Evolutionary conservation across 169 alveolate species (phyloP), one percentile per base, ranked within the genome.

Genomic region (Plasmodium ovale): DNA sequence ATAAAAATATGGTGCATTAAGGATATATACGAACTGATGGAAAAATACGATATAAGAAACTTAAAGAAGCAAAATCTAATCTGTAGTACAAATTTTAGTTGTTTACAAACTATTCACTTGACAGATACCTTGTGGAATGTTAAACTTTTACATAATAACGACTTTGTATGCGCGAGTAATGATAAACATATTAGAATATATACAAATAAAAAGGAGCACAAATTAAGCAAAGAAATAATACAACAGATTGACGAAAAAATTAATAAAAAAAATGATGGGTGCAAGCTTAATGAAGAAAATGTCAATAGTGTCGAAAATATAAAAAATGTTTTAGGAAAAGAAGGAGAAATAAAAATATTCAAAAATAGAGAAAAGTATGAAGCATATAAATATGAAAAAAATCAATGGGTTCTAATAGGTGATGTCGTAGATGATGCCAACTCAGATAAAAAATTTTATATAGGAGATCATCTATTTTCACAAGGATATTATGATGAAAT

Each of bases 401-500:
- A 44, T 23, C 51, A 39, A 19, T 74, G 88, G 88, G 65, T 60
- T 23, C 51, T 74, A 16, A 74, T 74, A 12, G 88, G 88, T 33
- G 88, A 74, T 59, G 88, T 74, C 12, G 65, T 74, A 42, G 74
- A 74, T 39, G 91, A 69, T 65, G 44, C 21, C 14, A 84, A 59
- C 12, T 56, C 87, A 21, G 42, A 65, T 27, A 84, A 84, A 70
- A 84, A 69, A 49, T 84, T 70, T 19, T 84, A 84, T 56, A 71
- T 71, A 0, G 91, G 91, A 12, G 91, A 84, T 84, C 23, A 53
- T 35, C 7, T 70, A 69, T 84, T 84, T 37, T 1, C 53, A 56
- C 87, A 69, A 49, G 91, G 91, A 9, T 70, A 84, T 54, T 84
- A 84, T 49, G 84, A 84, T 71, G 85, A 84, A 69, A 10, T 84